Conservation (phyloP, 805 yeast genomes). For the Candida quercuum region DNA sequence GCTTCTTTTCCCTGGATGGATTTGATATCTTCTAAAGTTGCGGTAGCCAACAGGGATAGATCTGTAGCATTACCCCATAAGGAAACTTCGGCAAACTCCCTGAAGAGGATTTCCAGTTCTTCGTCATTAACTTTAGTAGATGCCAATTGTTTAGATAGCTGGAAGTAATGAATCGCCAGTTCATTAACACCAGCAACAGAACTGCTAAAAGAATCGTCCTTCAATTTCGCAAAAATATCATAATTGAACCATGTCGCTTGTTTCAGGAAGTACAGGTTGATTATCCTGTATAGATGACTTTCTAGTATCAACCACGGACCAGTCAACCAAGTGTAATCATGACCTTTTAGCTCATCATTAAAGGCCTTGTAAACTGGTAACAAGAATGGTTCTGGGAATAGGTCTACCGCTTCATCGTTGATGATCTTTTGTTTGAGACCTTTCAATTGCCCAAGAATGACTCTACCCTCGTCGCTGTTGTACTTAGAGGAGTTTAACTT, state of each 20-base stretch:
- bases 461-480: slow-evolving; percentile 39
- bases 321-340: slow-evolving; percentile 57
- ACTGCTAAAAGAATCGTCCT: slow-evolving; percentile 67
- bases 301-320: slow-evolving; percentile 93
- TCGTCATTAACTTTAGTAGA: slow-evolving; percentile 29
- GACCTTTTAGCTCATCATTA: slow-evolving; percentile 44
- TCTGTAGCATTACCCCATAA: slow-evolving; percentile 99
- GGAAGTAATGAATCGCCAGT: slow-evolving; percentile 60
- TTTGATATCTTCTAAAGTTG: slow-evolving; percentile 85
- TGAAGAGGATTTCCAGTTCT: slow-evolving; percentile 53
- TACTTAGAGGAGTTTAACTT: slow-evolving; percentile 22
- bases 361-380: slow-evolving; percentile 45
- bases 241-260: slow-evolving; percentile 40
- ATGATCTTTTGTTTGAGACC: slow-evolving; percentile 39
- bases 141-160: slow-evolving; percentile 28
- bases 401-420: slow-evolving; percentile 35
- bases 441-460: slow-evolving; percentile 37
- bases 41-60: slow-evolving; percentile 80
- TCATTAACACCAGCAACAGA: slow-evolving; percentile 78
- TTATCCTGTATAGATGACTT: slow-evolving; percentile 71
- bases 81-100: slow-evolving; percentile 81
- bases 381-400: slow-evolving; percentile 37
- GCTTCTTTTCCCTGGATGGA: slow-evolving; percentile 88
- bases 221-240: slow-evolving; percentile 71
- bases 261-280: slow-evolving; percentile 40